Percentiles rank a stretch among this genome's conserved stretches.
These are phyloP conservation scores for Emmonsia crescens DNA, from an alignment of 2,329 filamentous ascomycete species.

Conservation along the genomic window DNA sequence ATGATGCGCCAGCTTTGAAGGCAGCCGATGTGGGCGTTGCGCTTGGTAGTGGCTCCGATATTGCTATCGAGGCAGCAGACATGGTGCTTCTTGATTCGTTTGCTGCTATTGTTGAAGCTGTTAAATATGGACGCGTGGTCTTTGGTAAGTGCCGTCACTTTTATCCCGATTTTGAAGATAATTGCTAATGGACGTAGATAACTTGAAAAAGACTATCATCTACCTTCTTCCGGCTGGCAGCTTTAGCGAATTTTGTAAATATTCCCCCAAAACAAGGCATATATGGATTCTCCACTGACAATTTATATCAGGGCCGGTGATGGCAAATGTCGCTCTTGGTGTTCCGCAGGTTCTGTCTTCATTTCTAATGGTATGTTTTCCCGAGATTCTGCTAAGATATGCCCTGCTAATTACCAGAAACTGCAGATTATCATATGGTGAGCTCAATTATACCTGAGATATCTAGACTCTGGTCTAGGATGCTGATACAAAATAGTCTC, in stretches of 20 bases:
- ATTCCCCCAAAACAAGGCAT: not conserved
- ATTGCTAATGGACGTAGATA: slow-evolving; percentile 39
- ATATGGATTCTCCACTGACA: not conserved
- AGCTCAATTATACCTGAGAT: slow-evolving; percentile 10
- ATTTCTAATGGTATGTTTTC: slow-evolving; percentile 50
- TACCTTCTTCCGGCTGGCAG: slow-evolving; percentile 62
- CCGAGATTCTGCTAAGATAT: not conserved
- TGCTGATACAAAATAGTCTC: slow-evolving; percentile 32
- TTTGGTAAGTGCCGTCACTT: slow-evolving; percentile 34
- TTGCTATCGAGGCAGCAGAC: slow-evolving; percentile 52
- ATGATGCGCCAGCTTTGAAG: slow-evolving; percentile 45
- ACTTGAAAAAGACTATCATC: slow-evolving; percentile 65
- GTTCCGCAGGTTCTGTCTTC: slow-evolving; percentile 62
- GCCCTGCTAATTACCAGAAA: not conserved
- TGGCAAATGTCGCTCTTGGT: slow-evolving; percentile 61
- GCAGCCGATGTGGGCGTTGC: slow-evolving; percentile 51
- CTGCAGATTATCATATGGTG: slow-evolving; percentile 49
- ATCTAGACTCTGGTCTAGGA: not conserved
- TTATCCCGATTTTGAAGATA: not conserved
- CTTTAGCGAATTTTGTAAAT: slow-evolving; percentile 56
- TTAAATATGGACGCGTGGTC: slow-evolving; percentile 62
- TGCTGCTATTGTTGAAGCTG: slow-evolving; percentile 58
- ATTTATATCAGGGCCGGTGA: slow-evolving; percentile 48
- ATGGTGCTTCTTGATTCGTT: slow-evolving; percentile 60
- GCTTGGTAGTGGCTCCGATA: slow-evolving; percentile 47